Evolutionary conservation across 2,329 filamentous ascomycete species (phyloP).

Genomic region (Penicillium olsonii): DNA sequence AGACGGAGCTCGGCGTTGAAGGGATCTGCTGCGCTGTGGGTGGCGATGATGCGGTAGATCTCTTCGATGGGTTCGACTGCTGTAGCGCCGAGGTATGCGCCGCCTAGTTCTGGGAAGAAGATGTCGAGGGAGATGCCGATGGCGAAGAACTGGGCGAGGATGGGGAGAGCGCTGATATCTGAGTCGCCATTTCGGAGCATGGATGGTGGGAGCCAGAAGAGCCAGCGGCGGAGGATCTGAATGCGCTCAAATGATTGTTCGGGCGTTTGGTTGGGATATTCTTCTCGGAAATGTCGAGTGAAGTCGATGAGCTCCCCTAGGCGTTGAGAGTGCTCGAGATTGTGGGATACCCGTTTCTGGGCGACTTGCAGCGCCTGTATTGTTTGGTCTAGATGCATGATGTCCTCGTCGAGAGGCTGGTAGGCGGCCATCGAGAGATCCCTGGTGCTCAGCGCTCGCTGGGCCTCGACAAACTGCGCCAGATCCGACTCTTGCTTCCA

Average conservation of each 20-base stretch:
- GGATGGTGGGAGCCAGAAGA: constrained; percentile 91
- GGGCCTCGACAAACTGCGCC: constrained; percentile 44
- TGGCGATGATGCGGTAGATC: constrained; percentile 74
- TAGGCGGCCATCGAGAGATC: constrained; percentile 37
- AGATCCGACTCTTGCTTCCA: constrained; percentile 79
- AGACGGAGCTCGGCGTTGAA: constrained; percentile 61
- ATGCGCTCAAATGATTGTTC: constrained; percentile 88
- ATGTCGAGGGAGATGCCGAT: constrained; percentile 85
- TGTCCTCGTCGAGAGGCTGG: constrained; percentile 61
- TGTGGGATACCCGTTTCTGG: constrained; percentile 67
- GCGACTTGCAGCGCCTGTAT: constrained; percentile 60
- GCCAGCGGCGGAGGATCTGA: constrained; percentile 84
- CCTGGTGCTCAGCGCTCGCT: constrained; percentile 39
- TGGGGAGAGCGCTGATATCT: constrained; percentile 75
- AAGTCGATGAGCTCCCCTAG: constrained; percentile 71
- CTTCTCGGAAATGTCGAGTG: constrained; percentile 70
- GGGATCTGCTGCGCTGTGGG: constrained; percentile 63
- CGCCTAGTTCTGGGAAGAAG: constrained; percentile 86
- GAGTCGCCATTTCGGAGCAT: constrained; percentile 75
- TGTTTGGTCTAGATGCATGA: constrained; percentile 67
- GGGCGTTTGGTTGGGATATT: constrained; percentile 68
- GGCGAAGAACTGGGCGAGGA: constrained; percentile 90
- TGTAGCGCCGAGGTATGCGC: constrained; percentile 81
- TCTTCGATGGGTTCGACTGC: constrained; percentile 81
- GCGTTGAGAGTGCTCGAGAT: constrained; percentile 68